Evolutionary conservation across 345 rosid species (phyloP), one percentile per base, ranked within the genome.

Genomic region (Anastatica hierochuntica): DNA sequence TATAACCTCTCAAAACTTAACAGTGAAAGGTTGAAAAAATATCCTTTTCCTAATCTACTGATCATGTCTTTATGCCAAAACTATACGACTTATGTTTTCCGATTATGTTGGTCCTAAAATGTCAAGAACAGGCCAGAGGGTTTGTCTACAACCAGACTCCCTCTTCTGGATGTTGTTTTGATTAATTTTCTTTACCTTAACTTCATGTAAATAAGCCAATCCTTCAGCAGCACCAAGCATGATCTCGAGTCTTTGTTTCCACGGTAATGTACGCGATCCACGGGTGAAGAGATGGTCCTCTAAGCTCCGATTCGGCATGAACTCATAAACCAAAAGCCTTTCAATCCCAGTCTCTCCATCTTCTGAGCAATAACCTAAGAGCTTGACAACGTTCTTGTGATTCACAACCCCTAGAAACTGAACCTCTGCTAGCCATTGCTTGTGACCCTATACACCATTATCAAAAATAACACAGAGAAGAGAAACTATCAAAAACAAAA

Each of bases 341-440:
- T 90, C 88, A 14, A 78, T 83, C 58, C 94, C 95, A 41, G 78
- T 70, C 55, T 86, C 81, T 0, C 76, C 81, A 10, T 89, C 94
- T 6, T 66, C 81, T 1, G 80, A 77, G 53, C 97, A 85, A 49
- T 86, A 90, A 41, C 95, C 95, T 61, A 90, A 45, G 29, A 90
- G 90, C 58, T 85, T 90, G 40, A 86, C 97, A 14, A 90, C 85
- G 68, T 90, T 90, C 30, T 78, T 63, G 52, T 90, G 90, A 29
- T 83, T 88, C 55, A 86, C 76, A 11, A 86, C 76, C 5, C 95
- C 86, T 3, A 90, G 88, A 65, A 85, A 83, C 62, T 83, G 83
- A 51, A 90, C 94, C 53, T 90, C 97, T 18, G 94, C 85, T 38
- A 86, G 69, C 97, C 97, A 86, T 70, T 90, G 88, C 68, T 83